Percentiles rank a stretch among this genome's conserved stretches.
Conservation (phyloP, 108 stramenopile species). For the Stephanodiscus triporus region DNA sequence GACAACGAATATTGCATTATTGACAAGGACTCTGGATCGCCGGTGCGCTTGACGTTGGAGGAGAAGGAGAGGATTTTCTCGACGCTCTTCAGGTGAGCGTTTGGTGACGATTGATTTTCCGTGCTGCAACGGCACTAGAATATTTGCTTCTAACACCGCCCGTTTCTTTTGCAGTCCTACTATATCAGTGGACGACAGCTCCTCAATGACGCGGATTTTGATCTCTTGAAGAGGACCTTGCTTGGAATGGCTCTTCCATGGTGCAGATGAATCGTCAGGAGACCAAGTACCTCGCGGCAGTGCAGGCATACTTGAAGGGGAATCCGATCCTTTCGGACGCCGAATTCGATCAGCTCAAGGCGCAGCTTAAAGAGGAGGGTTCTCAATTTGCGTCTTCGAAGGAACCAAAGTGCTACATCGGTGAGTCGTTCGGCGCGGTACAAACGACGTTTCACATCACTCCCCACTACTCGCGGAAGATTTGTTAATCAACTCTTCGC, state of each 20-base stretch:
- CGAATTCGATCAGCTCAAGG: constrained; percentile 89
- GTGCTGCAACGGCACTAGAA: neutral
- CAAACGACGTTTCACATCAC: neutral
- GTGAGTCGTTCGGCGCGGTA: constrained; percentile 17
- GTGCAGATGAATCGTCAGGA: constrained; percentile 90
- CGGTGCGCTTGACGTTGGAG: constrained; percentile 76
- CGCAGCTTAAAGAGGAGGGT: constrained; percentile 80
- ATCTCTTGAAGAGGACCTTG: constrained; percentile 91
- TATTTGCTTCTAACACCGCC: neutral
- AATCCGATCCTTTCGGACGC: constrained; percentile 76
- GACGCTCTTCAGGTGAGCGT: constrained; percentile 87
- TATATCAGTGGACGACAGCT: constrained; percentile 87
- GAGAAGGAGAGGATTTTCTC: constrained; percentile 95
- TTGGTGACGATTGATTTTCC: neutral
- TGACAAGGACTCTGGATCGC: constrained; percentile 68
- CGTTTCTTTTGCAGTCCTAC: constrained; percentile 60
- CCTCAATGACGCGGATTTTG: constrained; percentile 89
- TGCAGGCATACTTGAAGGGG: constrained; percentile 91
- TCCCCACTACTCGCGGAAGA: neutral
- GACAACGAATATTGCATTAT: constrained; percentile 85
- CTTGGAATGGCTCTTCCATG: constrained; percentile 84
- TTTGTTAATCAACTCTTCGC: neutral
- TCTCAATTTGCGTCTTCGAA: constrained; percentile 87
- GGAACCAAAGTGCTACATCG: constrained; percentile 96
- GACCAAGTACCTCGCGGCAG: constrained; percentile 82